Evolutionary conservation across 169 alveolate species (phyloP).

Genomic region (Eimeria nieschulzi): DNA sequence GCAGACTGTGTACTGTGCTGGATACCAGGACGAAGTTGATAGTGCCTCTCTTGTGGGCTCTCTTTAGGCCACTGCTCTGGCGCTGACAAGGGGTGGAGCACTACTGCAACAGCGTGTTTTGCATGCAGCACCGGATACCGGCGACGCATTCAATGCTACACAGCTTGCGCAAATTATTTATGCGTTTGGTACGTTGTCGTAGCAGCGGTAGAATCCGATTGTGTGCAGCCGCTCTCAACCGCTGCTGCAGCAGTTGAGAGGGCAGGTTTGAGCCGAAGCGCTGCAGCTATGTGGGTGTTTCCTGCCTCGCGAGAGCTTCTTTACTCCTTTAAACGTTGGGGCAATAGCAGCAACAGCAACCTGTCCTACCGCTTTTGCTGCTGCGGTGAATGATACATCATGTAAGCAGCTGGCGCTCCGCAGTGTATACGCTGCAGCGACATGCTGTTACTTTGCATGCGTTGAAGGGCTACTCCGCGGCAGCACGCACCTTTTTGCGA

Average conservation of each 20-base stretch:
- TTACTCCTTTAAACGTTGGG: not conserved
- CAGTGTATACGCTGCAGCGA: no score
- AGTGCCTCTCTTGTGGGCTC: not conserved
- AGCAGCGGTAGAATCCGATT: no score
- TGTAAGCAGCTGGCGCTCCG: no score
- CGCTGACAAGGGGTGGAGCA: not conserved
- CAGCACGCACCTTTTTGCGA: constrained; percentile 61
- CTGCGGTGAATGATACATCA: not conserved
- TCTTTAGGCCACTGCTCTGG: not conserved
- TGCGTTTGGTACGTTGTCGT: not conserved
- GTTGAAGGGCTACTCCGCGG: constrained; percentile 54
- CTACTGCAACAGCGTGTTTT: not conserved
- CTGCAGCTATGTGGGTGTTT: no score
- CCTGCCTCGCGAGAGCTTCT: no score
- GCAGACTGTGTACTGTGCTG: no score
- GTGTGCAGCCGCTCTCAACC: no score
- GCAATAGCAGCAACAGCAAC: not conserved
- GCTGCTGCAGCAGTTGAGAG: no score
- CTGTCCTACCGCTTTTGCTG: not conserved
- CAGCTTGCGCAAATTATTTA: not conserved
- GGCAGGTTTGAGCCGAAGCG: no score
- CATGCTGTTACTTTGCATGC: not conserved
- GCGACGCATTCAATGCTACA: not conserved
- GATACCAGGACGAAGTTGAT: no score
- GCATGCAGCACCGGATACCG: not conserved